A percentile compares a stretch with the other conserved stretches of the same genome.
These are phyloP conservation scores for Botrytis cinerea DNA, from an alignment of 2,329 filamentous ascomycete genomes.

Conservation along the genomic window DNA sequence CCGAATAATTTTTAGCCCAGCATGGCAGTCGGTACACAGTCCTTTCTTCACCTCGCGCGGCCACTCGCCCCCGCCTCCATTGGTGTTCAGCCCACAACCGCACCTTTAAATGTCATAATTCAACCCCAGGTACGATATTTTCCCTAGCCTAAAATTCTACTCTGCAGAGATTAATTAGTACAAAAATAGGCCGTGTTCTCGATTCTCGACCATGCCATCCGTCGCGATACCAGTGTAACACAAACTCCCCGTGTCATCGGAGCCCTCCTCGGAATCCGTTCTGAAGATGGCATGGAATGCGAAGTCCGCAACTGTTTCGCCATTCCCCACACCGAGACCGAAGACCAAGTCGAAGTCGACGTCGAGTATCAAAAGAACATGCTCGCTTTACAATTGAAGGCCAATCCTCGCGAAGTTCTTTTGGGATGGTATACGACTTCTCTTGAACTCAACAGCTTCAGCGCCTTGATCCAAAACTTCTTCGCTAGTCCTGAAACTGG, in stretches of 20 bases:
- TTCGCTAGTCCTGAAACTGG: slow-evolving; percentile 96
- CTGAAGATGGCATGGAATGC: slow-evolving; percentile 95
- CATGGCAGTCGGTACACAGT: slow-evolving; percentile 77
- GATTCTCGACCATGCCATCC: slow-evolving; percentile 90
- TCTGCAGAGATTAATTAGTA: slow-evolving; percentile 1
- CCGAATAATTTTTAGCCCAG: slow-evolving; percentile 49
- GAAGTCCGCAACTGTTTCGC: slow-evolving; percentile 96
- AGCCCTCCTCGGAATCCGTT: slow-evolving; percentile 87
- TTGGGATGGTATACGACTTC: slow-evolving; percentile 99
- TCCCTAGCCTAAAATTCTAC: background rate
- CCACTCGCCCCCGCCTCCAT: slow-evolving; percentile 81
- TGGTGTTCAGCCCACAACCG: slow-evolving; percentile 80
- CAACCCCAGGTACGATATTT: slow-evolving; percentile 78
- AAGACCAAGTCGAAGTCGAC: slow-evolving; percentile 98
- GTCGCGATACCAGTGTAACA: slow-evolving; percentile 62
- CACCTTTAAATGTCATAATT: slow-evolving; percentile 90
- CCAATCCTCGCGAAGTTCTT: slow-evolving; percentile 88
- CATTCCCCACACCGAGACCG: slow-evolving; percentile 96
- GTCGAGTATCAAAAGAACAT: slow-evolving; percentile 99
- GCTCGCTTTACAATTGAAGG: slow-evolving; percentile 91
- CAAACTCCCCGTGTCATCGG: slow-evolving; percentile 96
- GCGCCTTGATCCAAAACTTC: slow-evolving; percentile 98
- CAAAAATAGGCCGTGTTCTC: slow-evolving; percentile 64
- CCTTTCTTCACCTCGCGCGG: slow-evolving; percentile 92
- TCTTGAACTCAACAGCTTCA: slow-evolving; percentile 97